Base-by-base conservation (phyloP, 208 protist genomes). In the Naegleria lovaniensis region DNA sequence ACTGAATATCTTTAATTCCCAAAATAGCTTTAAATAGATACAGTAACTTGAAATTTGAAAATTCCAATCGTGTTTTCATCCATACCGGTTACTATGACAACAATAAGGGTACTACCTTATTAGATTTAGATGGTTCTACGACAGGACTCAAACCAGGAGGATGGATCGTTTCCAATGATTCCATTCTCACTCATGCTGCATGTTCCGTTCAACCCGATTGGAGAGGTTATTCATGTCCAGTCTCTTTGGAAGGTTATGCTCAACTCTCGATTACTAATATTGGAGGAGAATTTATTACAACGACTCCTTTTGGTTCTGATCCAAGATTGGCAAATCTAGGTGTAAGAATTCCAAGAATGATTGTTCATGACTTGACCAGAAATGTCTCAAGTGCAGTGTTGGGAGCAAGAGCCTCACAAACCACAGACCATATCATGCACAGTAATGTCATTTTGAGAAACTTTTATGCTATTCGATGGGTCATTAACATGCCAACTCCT, bases 11-110 rank as follows among this genome's bases (percentile, higher is more conserved):
- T n/a, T n/a, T n/a, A n/a, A n/a, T n/a, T n/a, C n/a, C n/a, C n/a
- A n/a, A n/a, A n/a, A n/a, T n/a, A n/a, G n/a, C 43, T 48, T 48
- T 48, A 51, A 86, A 86, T 33, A 48, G 83, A 86, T 86, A 86
- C 33, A 7, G 5, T 0, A 19, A 33, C 11, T 51, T 86, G 9
- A 86, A 86, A 33, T 86, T 86, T 86, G 39, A n/a, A 6, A 86
- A 86, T 86, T 7, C 83, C 5, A 86, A 86, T 33, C 41, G 22
- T 33, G 83, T 51, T 48, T 43, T 39, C 33, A 36, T 36, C n/a
- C 0, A 11, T 9, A 0, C 33, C 39, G 16, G 5, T 36, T 41
- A 16, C 6, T 33, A 16, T 11, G 83, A 86, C 51, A 9, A 9
- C 33, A 7, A 33, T 7, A 40, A 40, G 11, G 39, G 22, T 33